Conservation (phyloP, 169 alveolate genomes). For the Eimeria praecox region DNA sequence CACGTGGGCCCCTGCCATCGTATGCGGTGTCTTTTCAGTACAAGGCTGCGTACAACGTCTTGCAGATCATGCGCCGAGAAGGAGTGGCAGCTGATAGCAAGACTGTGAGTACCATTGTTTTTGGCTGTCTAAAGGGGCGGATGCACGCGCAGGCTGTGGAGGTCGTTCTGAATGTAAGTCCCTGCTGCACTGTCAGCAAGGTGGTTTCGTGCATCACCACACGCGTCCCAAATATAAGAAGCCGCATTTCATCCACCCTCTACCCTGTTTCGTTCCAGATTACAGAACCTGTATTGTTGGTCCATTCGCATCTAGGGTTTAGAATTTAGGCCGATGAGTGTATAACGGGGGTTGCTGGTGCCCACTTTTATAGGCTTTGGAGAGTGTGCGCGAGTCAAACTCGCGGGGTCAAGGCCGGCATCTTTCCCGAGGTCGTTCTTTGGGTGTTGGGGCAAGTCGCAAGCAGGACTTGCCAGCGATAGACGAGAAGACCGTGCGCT, state of each 20-base stretch:
- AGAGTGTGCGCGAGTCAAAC: slow-evolving; percentile 65
- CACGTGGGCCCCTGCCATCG: not conserved
- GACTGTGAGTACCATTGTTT: slow-evolving; percentile 81
- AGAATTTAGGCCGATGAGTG: not conserved
- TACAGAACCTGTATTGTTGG: not conserved
- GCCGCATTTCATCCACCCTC: not conserved
- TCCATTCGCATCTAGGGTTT: not conserved
- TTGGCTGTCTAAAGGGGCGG: slow-evolving; percentile 80
- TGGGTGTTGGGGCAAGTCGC: slow-evolving; percentile 35
- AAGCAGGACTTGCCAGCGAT: slow-evolving; percentile 70
- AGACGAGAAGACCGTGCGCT: slow-evolving; percentile 70
- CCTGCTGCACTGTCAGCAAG: not conserved
- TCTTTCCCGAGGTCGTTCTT: slow-evolving; percentile 57
- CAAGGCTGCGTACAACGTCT: slow-evolving; percentile 76
- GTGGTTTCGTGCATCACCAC: not conserved
- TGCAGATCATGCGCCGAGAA: slow-evolving; percentile 77
- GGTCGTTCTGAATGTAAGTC: slow-evolving; percentile 75
- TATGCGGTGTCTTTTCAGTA: slow-evolving; percentile 69
- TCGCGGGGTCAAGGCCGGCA: slow-evolving; percentile 68
- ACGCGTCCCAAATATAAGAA: not conserved
- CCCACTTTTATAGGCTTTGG: slow-evolving; percentile 31
- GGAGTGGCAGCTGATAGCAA: slow-evolving; percentile 82
- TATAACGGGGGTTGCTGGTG: not conserved
- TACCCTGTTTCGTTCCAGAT: not conserved
- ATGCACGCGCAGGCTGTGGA: slow-evolving; percentile 76